Evolutionary conservation across 352 stramenopile genomes (phyloP).

Genomic region (Pythium folliculosum): DNA sequence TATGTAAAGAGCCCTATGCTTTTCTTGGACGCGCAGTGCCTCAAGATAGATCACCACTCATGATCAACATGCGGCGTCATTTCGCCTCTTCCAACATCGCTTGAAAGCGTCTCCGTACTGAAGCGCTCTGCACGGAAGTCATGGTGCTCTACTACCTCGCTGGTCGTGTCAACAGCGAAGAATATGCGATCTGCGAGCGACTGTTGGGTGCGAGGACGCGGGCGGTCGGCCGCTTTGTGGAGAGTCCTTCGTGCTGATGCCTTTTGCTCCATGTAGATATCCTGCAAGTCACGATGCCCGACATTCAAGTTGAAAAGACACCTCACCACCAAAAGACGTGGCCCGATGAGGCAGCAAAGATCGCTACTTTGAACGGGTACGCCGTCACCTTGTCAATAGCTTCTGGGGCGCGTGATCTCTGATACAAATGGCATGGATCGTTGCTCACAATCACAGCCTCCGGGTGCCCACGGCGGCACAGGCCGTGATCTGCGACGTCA

Average conservation of each 20-base stretch:
- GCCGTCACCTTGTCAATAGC: constrained; percentile 30
- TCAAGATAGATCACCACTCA: background rate
- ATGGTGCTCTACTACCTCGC: constrained; percentile 68
- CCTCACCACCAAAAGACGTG: constrained; percentile 48
- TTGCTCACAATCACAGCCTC: no score
- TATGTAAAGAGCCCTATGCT: background rate
- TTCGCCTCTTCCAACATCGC: background rate
- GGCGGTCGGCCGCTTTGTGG: background rate
- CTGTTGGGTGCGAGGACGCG: constrained; percentile 45
- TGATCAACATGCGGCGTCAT: background rate
- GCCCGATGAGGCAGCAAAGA: constrained; percentile 42
- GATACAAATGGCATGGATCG: no score
- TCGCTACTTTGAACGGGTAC: constrained; percentile 54
- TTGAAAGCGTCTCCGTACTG: background rate
- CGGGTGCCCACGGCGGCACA: constrained; percentile 43
- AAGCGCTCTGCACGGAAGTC: background rate
- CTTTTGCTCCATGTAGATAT: constrained; percentile 40
- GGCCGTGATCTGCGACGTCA: constrained; percentile 60
- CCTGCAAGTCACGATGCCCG: constrained; percentile 45
- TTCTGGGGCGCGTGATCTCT: no score
- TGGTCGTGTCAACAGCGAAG: constrained; percentile 65
- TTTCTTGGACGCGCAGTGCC: no score
- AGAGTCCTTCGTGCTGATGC: background rate
- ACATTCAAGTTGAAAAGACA: constrained; percentile 59
- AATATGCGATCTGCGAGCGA: constrained; percentile 75